phyloP scores from a whole-genome alignment of 2,329 filamentous ascomycete genomes.

The Diplodia intermedia region DNA sequence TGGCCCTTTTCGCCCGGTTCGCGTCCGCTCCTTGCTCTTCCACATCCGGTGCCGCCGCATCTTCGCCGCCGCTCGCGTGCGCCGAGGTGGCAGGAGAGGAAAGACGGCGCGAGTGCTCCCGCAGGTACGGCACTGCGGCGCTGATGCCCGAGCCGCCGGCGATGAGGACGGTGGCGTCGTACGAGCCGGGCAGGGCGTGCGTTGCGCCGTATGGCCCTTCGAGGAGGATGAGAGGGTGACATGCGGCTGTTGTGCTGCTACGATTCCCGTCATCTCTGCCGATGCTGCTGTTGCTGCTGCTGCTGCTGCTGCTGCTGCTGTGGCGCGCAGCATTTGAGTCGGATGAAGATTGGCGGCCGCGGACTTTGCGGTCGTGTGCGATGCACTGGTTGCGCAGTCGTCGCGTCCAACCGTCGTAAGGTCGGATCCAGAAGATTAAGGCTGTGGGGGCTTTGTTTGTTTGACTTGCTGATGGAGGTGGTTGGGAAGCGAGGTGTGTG shows the following conservation, averaged over 20 bases:
- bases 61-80: neutral
- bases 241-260: neutral
- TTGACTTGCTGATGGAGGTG: slow-evolving; percentile 39
- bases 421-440: slow-evolving; percentile 59
- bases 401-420: slow-evolving; percentile 60
- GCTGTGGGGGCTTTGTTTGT: slow-evolving; percentile 26
- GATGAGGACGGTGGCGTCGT: slow-evolving; percentile 48
- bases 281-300: no score
- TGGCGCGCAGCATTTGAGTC: neutral
- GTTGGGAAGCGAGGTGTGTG: neutral
- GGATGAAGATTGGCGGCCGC: neutral
- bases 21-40: neutral
- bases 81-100: neutral
- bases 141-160: slow-evolving; percentile 48
- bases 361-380: slow-evolving; percentile 5
- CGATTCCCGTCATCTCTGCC: no score
- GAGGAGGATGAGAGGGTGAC: slow-evolving; percentile 50
- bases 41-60: neutral
- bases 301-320: neutral
- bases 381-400: slow-evolving; percentile 51
- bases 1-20: neutral
- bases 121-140: slow-evolving; percentile 44
- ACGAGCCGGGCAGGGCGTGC: slow-evolving; percentile 50
- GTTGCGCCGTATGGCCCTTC: slow-evolving; percentile 60
- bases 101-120: slow-evolving; percentile 16